Evolutionary conservation across 192 early-diverging fungal species (phyloP), one percentile per base, ranked within the genome.

Genomic region (Coemansia sp.): DNA sequence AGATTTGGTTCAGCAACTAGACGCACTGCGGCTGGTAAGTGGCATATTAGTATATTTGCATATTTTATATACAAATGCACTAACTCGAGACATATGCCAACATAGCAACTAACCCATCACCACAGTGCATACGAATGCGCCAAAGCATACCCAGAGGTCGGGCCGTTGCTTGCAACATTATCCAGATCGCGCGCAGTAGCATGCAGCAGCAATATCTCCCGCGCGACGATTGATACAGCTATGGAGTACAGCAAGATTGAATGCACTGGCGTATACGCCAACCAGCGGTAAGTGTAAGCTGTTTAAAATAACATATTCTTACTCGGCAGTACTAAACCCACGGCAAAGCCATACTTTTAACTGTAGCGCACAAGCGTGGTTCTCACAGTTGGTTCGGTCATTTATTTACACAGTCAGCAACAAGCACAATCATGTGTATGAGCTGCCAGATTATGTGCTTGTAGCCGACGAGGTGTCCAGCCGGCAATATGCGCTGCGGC

Each of bases 91-190:
- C 15, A 49, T 29, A 55, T 29, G 24, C 0, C 24, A 12, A 23
- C 10, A 38, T 75, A 69, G 73, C 67, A 73, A 58, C 27, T 73
- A 23, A n/a, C 66, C 2, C 61, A 54, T 12, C 71, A 61, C 41
- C 69, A 69, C 60, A 81, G 69, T 43, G 78, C 78, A 4, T 53
- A 75, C 57, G 78, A 81, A 59, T 81, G 78, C 17, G 72, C 73
- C 21, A 67, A 72, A 54, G 51, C 50, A 60, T 65, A 61, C 35
- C 69, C 73, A 19, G 73, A 81, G 21, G 29, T 68, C 24, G 78
- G 78, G 25, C 73, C 72, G 24, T 41, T 81, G n/a, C 41, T 75
- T 19, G 65, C 55, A 9, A 75, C 78, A 15, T 65, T 81, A 8
- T 54, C 65, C 0, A 65, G 63, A 32, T 75, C 63, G 8, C 58